Evolutionary conservation across 768 basidiomycete species (phyloP), one percentile per base, ranked within the genome.

Genomic region (Boletus vinaceobasis): DNA sequence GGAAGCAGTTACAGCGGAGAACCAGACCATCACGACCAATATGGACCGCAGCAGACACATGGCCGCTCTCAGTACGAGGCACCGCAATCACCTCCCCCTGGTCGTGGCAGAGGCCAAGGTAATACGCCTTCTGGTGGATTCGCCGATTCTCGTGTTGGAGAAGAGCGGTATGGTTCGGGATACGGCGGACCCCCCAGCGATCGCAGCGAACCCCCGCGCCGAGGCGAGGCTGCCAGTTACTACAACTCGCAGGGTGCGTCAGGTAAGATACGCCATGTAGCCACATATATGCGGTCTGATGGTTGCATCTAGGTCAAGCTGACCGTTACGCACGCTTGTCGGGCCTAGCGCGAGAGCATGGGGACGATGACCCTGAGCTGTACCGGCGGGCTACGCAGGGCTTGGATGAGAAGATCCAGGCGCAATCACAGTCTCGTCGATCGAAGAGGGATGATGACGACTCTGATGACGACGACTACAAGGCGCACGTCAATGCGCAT

Each of bases 401-500:
- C 4, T 39, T 69, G 31, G 58, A 65, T 0, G 58, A 60, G 23
- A 67, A 21, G 36, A 60, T 65, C n/a, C 55, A 70, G 43, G 27
- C 55, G 0, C 62, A 63, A 21, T 8, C 21, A 7, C 62, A 52
- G 51, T 48, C 55, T 43, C 51, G 39, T 23, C 54, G 19, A 7
- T 26, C 26, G 23, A 43, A 38, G 31, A 39, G 33, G 36, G 43
- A 46, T 4, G 43, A 43, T 4, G 27, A 60, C 13, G 44, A 23
- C 23, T 23, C 23, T 4, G 23, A 57, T 0, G 62, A 60, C 4
- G 58, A 58, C 3, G 46, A 56, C 14, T 62, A 68, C 47, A 51
- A 46, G 15, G 14, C 59, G 1, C 70, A 68, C 0, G 48, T 60
- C 2, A 62, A 65, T 19, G 68, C 69, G n/a, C 70, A 70, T 23